Conservation (phyloP, 2,329 filamentous ascomycete genomes). For the Nemania serpens region DNA sequence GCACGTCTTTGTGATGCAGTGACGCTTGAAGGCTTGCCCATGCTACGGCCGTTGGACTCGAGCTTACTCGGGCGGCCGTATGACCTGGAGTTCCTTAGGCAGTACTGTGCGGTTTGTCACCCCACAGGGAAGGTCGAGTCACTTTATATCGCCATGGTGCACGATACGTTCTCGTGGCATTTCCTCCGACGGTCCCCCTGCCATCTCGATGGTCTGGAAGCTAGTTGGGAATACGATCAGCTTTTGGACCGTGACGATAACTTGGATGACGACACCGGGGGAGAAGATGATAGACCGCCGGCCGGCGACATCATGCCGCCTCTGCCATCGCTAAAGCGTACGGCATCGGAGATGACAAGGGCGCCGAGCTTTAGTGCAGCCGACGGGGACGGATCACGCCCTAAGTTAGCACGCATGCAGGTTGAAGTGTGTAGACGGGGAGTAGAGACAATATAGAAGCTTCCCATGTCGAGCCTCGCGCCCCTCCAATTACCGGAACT, state of each 20-base stretch:
- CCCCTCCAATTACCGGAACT: neutral
- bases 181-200: conserved; percentile 53
- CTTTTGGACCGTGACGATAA: conserved; percentile 52
- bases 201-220: conserved; percentile 58
- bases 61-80: conserved; percentile 49
- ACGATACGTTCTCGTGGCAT: conserved; percentile 61
- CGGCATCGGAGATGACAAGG: conserved; percentile 57
- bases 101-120: conserved; percentile 61
- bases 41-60: conserved; percentile 59
- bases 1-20: conserved; percentile 62
- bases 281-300: conserved; percentile 47
- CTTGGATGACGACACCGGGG: conserved; percentile 43
- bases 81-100: conserved; percentile 56
- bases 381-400: conserved; percentile 42
- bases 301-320: conserved; percentile 53
- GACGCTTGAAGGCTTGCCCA: conserved; percentile 59
- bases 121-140: conserved; percentile 60
- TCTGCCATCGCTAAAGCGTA: conserved; percentile 53
- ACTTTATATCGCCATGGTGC: conserved; percentile 62
- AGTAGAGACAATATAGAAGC: conserved; percentile 47
- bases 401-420: conserved; percentile 48
- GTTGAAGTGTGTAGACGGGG: conserved; percentile 47
- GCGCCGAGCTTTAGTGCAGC: conserved; percentile 49
- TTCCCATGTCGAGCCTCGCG: neutral
- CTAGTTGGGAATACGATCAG: conserved; percentile 57